A percentile compares a stretch with the other conserved stretches of the same genome.
These are phyloP conservation scores for Aspergillus spinulosporus DNA, from an alignment of 2,329 filamentous ascomycete genomes.

Conservation along the genomic window DNA sequence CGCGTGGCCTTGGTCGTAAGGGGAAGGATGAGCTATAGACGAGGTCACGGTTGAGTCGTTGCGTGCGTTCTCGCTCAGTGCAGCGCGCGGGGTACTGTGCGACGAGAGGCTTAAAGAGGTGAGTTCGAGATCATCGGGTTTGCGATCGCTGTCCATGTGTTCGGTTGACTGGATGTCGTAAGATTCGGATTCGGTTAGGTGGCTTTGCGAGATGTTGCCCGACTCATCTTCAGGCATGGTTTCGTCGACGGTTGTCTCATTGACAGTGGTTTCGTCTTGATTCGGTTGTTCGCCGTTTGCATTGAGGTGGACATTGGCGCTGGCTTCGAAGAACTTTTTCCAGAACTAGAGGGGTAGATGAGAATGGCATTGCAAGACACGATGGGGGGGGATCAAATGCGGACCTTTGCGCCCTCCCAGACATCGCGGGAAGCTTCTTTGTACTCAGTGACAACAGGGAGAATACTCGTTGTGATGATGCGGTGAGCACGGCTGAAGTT, in stretches of 20 bases:
- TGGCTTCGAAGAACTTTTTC: conserved; percentile 99
- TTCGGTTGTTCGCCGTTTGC: conserved; percentile 80
- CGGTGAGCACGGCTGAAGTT: conserved; percentile 97
- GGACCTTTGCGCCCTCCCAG: conserved; percentile 93
- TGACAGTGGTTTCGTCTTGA: conserved; percentile 50
- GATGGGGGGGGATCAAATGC: conserved; percentile 6
- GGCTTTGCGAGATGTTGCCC: conserved; percentile 48
- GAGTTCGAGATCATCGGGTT: conserved; percentile 49
- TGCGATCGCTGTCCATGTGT: conserved; percentile 29
- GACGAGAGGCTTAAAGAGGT: conserved; percentile 46
- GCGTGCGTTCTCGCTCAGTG: conserved; percentile 28
- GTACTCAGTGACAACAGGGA: conserved; percentile 93
- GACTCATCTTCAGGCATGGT: conserved; percentile 59
- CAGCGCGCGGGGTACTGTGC: conserved; percentile 50
- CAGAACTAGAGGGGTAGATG: conserved; percentile 67
- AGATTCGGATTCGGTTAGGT: conserved; percentile 39
- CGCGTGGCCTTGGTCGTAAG: conserved; percentile 57
- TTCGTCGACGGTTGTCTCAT: conserved; percentile 49
- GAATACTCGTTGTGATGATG: conserved; percentile 89
- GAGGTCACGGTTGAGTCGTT: conserved; percentile 45
- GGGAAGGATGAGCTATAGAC: conserved; percentile 64
- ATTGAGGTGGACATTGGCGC: conserved; percentile 92
- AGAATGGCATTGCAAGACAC: neutral
- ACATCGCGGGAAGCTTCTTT: conserved; percentile 89
- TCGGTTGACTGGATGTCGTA: conserved; percentile 44